These are phyloP conservation scores for Suhomyces ambrosiae DNA, from an alignment of 1,139 yeast species.

Conservation along the genomic window DNA sequence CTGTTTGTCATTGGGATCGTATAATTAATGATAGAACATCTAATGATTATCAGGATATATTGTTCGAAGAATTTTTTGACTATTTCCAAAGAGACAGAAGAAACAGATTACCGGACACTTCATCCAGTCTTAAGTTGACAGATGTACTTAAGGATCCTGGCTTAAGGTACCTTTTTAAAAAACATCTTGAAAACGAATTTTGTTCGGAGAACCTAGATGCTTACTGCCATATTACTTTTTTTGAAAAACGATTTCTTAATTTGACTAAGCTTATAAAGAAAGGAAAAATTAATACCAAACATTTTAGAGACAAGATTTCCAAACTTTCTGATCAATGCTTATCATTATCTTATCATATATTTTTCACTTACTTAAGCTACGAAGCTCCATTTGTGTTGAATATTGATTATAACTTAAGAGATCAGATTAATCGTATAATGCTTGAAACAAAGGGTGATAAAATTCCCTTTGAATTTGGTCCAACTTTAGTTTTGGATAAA, in stretches of 20 bases:
- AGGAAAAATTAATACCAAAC: slow-evolving; percentile 11
- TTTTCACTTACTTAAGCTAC: slow-evolving; percentile 64
- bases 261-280: slow-evolving; percentile 23
- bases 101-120: not conserved
- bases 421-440: slow-evolving; percentile 49
- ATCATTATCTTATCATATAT: slow-evolving; percentile 62
- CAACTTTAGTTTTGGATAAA: too few species aligned
- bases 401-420: slow-evolving; percentile 61
- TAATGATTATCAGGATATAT: not conserved
- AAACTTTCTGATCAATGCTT: slow-evolving; percentile 54
- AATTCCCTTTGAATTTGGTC: not conserved
- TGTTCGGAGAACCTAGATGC: slow-evolving; percentile 81
- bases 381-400: slow-evolving; percentile 76
- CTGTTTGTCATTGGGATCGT: slow-evolving; percentile 27
- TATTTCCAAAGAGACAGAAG: not conserved
- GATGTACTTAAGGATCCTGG: slow-evolving; percentile 77
- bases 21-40: not conserved
- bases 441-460: slow-evolving; percentile 16
- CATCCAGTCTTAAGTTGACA: slow-evolving; percentile 27
- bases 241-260: slow-evolving; percentile 24
- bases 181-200: slow-evolving; percentile 61
- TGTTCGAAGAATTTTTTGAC: not conserved
- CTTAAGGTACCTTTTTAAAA: slow-evolving; percentile 63
- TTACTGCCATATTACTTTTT: slow-evolving; percentile 57
- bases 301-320: slow-evolving; percentile 22